Conservation (phyloP, 345 rosid species). For the Eucalyptus sp. region DNA sequence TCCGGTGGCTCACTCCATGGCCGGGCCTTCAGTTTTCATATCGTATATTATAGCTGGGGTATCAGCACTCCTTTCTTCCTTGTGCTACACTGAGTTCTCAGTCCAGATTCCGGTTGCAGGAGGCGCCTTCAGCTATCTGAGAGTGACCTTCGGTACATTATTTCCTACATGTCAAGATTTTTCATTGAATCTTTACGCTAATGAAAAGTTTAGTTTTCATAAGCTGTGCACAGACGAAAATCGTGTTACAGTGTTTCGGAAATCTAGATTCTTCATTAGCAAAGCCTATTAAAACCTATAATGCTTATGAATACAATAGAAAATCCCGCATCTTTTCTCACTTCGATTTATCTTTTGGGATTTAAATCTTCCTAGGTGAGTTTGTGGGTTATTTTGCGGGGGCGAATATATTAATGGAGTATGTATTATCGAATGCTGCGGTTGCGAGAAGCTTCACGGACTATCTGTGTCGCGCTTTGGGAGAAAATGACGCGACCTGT, state of each 20-base stretch:
- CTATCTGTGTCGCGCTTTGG: conserved; percentile 59
- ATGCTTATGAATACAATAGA: neutral
- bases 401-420: conserved; percentile 79
- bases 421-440: conserved; percentile 90
- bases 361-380: conserved; percentile 39
- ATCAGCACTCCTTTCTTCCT: conserved; percentile 80
- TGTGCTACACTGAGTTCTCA: conserved; percentile 91
- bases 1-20: conserved; percentile 34
- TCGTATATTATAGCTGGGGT: conserved; percentile 75
- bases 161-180: neutral
- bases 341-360: neutral
- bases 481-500: conserved; percentile 28
- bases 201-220: neutral
- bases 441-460: conserved; percentile 87
- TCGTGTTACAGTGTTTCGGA: neutral
- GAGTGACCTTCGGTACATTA: conserved; percentile 79
- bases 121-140: conserved; percentile 87
- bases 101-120: conserved; percentile 95
- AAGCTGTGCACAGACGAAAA: neutral
- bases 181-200: neutral
- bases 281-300: neutral
- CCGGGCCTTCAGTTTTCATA: conserved; percentile 84
- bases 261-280: neutral
- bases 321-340: neutral
- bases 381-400: conserved; percentile 89